These are phyloP conservation scores for Cylindricascospora bacillispora DNA, from an alignment of 1,139 yeast species.

Conservation along the genomic window DNA sequence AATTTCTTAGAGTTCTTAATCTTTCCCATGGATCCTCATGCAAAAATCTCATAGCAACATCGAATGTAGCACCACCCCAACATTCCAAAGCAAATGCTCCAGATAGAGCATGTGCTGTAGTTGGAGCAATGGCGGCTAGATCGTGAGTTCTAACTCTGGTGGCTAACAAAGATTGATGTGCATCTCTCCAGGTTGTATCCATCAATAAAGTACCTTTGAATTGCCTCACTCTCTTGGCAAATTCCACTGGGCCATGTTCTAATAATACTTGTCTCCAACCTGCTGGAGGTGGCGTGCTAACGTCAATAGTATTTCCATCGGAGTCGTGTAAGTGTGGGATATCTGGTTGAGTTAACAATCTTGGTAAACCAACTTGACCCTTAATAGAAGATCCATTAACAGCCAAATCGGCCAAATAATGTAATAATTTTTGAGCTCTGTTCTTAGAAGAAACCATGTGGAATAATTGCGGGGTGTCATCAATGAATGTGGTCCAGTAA, in stretches of 20 bases:
- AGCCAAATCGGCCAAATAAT: conserved; percentile 80
- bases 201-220: conserved; percentile 82
- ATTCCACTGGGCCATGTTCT: conserved; percentile 75
- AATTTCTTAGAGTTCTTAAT: conserved; percentile 69
- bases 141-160: conserved; percentile 95
- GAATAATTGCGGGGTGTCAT: conserved; percentile 92
- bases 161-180: conserved; percentile 96
- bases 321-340: conserved; percentile 62
- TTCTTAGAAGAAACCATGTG: conserved; percentile 91
- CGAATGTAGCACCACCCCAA: conserved; percentile 99
- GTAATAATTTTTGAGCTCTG: conserved; percentile 88
- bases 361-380: conserved; percentile 92
- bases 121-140: conserved; percentile 78
- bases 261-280: conserved; percentile 91
- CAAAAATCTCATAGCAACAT: conserved; percentile 94
- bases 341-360: conserved; percentile 58
- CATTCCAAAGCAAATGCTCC: conserved; percentile 95
- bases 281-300: conserved; percentile 43
- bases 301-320: conserved; percentile 43
- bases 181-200: conserved; percentile 99
- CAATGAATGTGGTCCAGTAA: conserved; percentile 98
- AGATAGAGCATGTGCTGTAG: conserved; percentile 80
- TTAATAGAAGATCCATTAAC: conserved; percentile 92
- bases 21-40: conserved; percentile 99
- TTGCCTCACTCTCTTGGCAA: conserved; percentile 75